Conservation (phyloP, 2,329 filamentous ascomycete species). For the Ilyonectria robusta region DNA sequence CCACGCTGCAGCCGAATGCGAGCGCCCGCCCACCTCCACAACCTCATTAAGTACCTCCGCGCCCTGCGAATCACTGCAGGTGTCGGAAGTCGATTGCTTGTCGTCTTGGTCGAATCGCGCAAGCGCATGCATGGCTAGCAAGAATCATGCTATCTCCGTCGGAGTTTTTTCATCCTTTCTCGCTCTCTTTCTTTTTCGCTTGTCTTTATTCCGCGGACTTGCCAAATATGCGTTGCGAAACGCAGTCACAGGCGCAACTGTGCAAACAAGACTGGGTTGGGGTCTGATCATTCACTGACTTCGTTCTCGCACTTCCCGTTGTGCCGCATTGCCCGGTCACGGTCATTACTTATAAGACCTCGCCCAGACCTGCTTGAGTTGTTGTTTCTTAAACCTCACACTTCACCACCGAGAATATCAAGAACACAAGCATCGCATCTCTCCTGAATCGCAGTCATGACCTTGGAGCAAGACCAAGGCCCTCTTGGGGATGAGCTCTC, state of each 20-base stretch:
- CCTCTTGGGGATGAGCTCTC: background rate
- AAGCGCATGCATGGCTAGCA: background rate
- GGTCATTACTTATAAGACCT: background rate
- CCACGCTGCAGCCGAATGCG: conserved; percentile 10
- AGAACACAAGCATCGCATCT: background rate
- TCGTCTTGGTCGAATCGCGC: background rate
- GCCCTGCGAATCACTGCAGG: background rate
- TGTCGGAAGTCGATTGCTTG: background rate
- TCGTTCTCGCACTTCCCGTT: background rate
- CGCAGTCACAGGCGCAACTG: background rate
- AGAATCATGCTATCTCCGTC: background rate
- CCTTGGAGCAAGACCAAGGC: background rate
- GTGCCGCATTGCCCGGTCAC: background rate
- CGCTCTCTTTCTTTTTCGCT: background rate
- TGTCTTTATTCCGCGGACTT: background rate
- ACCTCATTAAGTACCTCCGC: background rate
- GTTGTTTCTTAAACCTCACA: background rate
- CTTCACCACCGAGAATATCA: background rate
- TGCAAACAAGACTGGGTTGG: background rate
- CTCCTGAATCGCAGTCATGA: conserved; percentile 12
- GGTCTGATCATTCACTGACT: conserved; percentile 1
- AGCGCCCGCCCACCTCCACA: conserved; percentile 1
- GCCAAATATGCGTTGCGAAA: background rate
- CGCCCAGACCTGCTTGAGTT: background rate
- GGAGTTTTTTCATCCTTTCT: background rate